Base-by-base conservation (phyloP, 23 red algal species). In the Gracilaria gracilis region DNA sequence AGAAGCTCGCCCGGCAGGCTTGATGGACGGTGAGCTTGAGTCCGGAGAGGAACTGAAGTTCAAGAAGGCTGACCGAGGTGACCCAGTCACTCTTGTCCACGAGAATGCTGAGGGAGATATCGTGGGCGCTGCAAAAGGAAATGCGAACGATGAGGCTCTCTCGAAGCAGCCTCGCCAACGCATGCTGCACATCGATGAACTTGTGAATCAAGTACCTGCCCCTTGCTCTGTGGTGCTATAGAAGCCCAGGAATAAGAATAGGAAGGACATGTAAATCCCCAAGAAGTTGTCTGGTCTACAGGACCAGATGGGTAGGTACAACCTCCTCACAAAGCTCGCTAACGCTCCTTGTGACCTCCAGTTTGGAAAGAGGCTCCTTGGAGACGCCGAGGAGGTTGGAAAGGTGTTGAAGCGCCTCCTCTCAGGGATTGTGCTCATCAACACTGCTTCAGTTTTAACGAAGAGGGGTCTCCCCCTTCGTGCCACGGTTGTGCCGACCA, bases 361-460 rank as follows among this genome's bases (percentile, higher is more conserved):
- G 0, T 86, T 86, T 61, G 82, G 82, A 11, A 46, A 86, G 40
- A 21, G 70, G 57, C 8, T 70, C 8, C 61, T 24, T 69, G 58
- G 55, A 15, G 58, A 86, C 40, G 82, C 39, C 16, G 61, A 86
- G 29, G 64, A 86, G 27, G 82, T 0, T 9, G 8, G 49, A 35
- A 70, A 55, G 51, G 9, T 55, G 11, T 55, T 55, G 51, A 55
- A 2, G 24, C 4, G 21, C 4, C 39, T 36, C 4, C 69, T 49
- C 31, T 0, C 24, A 20, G 7, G 71, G 2, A 29, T 1, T 38
- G 2, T 44, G 71, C 33, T 4, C 5, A 11, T 16, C 71, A 38
- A 2, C 1, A 14, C 4, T 42, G 5, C 9, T 32, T 24, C 71
- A 24, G 40, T n/a, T n/a, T n/a, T n/a, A n/a, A n/a, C n/a, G n/a